Evolutionary conservation across 1,284 basidiomycete genomes (phyloP), one percentile per base, ranked within the genome.

Genomic region (Ceratobasidium theobromae): DNA sequence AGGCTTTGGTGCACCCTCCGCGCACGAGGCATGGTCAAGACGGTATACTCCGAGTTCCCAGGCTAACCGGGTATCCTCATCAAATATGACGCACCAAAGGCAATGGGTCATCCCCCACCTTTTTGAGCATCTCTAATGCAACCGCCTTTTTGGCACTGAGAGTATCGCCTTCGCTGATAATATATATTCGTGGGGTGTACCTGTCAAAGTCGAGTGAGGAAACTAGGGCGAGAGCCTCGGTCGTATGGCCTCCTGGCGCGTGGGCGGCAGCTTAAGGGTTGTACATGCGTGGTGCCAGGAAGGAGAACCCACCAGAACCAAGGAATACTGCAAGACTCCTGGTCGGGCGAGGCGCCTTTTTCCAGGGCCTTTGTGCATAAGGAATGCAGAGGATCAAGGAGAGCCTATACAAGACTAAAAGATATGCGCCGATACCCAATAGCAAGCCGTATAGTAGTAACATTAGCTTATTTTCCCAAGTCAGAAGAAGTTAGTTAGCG

Each of bases 201-300:
- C 89, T 85, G 16, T 79, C 73, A 66, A 88, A 87, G 73, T 96
- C 87, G 41, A 99, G 77, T 4, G 87, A 79, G 1, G 87, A 87
- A n/a, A 92, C 71, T 18, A 99, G 81, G 28, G 83, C 79, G 57
- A 96, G 77, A 68, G 91, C 88, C 80, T 99, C 97, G 69, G 85
- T 87, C 4, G 95, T 98, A 77, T 99, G 97, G 0, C 97, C 97
- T 30, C 97, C 96, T 95, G 71, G 27, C 60, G 16, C n/a, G n/a
- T n/a, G n/a, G n/a, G 49, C 16, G 49, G 38, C 4, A 52, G 9
- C 6, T 40, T 18, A 53, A 35, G 28, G 18, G 25, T 23, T n/a
- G n/a, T n/a, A 65, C 18, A 53, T 62, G 25, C 25, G 25, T 35
- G 23, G 70, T 66, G 49, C 65, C 48, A 60, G 41, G n/a, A 53